Evolutionary conservation across 352 stramenopile genomes (phyloP), one percentile per base, ranked within the genome.

Genomic region (Pythium chondricola): DNA sequence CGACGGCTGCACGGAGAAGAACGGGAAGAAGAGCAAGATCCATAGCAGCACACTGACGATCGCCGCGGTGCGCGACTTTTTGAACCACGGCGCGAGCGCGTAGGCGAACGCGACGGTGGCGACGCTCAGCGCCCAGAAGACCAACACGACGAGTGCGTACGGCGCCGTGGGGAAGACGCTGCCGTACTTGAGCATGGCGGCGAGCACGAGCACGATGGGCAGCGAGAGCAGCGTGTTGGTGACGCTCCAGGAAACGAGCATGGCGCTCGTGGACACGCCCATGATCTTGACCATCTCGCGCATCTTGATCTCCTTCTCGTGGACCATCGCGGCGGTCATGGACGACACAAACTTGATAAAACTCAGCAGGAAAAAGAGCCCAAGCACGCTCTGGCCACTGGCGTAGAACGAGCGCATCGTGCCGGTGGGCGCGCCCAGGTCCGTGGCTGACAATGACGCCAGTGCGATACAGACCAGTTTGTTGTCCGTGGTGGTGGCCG

Each of bases 281-380:
- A 90, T 90, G 56, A 88, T 91, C 67, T 83, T 85, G 74, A 94
- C 87, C 33, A 90, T 67, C 39, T 91, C 74, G 8, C 79, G 74
- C 27, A 93, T 67, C 30, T 72, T 58, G 24, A 73, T 83, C 50
- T 91, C 81, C 49, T 94, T 92, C 36, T 94, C 81, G 18, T 83
- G 72, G 18, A 94, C 76, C 66, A 94, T 85, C 6, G 64, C 57
- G 0, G 79, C 77, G 1, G 76, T 83, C 18, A 69, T 85, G 6
- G 74, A 76, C 10, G 79, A 85, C 37, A 88, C 74, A 42, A 85
- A 82, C 37, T 65, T 71, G 36, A 68, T 50, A 22, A 66, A 67
- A 36, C 65, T 71, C 35, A 75, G 25, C 3, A 78, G 22, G 22
- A 77, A 73, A 26, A 72, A 70, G 2, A 77, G 49, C 7, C 67